Evolutionary conservation across 257 asterid genomes (phyloP), one percentile per base, ranked within the genome.

Genomic region (Prunella vulgaris): DNA sequence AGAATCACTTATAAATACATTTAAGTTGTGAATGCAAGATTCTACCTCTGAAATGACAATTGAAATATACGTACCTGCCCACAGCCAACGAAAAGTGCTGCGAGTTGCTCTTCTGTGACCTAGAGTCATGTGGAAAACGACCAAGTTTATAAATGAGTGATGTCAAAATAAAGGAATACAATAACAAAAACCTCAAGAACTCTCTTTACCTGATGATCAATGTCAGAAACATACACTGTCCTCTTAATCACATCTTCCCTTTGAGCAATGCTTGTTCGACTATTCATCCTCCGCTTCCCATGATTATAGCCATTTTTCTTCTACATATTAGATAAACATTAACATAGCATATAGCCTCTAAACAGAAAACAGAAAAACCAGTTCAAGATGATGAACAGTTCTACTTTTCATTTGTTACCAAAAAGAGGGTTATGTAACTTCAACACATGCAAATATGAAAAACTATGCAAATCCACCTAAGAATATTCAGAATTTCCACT

Each of bases 101-200:
- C 92, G 69, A 88, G 92, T 68, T 85, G 92, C 83, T 86, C 92
- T 68, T 88, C 92, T 5, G 92, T 85, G 66, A 88, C 85, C 95
- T 88, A 70, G 51, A 65, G 66, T 73, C 70, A 54, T 70, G n/a
- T 53, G 33, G 30, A 58, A 76, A 66, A 65, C 38, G 57, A 60
- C 46, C 28, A 22, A 64, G 35, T 7, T n/a, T 20, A 35, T 9
- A 35, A 48, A 20, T 10, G 21, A 12, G 48, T 25, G 33, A 21
- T 22, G 21, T n/a, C 53, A 14, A 65, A 32, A 52, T 3, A 14
- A 48, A 60, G 7, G 14, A 25, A 28, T 12, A 60, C 18, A 67
- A 46, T 44, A 46, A 44, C 14, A 25, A 53, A 28, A 33, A 59
- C 27, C 14, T 1, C 35, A 24, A 33, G 21, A n/a, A 38, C 33